Conservation (phyloP, 306 rosid genomes). For the Quercus engelmannii region DNA sequence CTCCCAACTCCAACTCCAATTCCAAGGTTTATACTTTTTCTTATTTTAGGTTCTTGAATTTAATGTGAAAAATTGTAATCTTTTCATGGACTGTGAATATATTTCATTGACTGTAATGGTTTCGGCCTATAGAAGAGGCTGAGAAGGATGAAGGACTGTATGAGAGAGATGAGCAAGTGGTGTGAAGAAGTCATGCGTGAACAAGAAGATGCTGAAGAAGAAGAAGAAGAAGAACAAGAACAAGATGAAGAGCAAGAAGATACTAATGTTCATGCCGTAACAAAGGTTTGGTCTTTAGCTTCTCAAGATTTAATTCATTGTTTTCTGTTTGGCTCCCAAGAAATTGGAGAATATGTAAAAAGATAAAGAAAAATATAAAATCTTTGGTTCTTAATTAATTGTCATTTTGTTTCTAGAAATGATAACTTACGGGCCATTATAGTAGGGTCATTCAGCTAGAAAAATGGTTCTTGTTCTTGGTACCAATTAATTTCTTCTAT, state of each 20-base stretch:
- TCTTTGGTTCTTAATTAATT: not conserved
- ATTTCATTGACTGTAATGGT: not conserved
- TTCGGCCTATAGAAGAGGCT: constrained; percentile 33
- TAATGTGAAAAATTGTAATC: not conserved
- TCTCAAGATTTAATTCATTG: not conserved
- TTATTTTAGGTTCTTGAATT: not conserved
- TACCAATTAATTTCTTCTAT: not conserved
- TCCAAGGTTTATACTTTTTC: constrained; percentile 24
- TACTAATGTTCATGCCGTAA: not conserved
- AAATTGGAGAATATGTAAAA: not conserved
- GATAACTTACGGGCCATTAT: not conserved
- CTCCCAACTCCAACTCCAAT: constrained; percentile 18
- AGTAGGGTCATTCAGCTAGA: not conserved
- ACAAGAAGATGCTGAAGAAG: constrained; percentile 18
- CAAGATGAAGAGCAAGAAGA: constrained; percentile 4
- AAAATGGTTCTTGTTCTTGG: not conserved
- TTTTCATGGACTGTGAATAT: not conserved
- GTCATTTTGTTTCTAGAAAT: not conserved
- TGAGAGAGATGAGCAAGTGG: constrained; percentile 48
- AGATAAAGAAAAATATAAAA: not conserved
- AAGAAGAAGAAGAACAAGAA: not conserved
- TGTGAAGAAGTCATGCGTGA: constrained; percentile 40
- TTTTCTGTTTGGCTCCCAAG: not conserved
- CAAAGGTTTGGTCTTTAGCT: constrained; percentile 16
- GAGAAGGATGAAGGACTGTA: constrained; percentile 35